Evolutionary conservation across 129 eudicot genomes (phyloP).

Genomic region (Artemisia argyi): DNA sequence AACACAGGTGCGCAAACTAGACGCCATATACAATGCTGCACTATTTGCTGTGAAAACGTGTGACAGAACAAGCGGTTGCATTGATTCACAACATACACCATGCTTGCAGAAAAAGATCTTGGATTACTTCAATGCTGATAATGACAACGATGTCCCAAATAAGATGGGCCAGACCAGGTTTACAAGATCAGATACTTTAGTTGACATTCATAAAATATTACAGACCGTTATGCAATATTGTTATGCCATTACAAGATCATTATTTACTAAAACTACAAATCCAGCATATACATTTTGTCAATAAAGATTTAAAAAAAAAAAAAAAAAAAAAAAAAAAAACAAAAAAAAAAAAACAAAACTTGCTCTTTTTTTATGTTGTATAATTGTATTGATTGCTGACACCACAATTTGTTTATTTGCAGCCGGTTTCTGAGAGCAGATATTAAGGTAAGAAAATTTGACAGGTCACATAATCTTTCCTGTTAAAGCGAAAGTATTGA

Average conservation of each 20-base stretch:
- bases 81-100: constrained; percentile 60
- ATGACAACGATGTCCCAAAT: constrained; percentile 43
- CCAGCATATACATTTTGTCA: neutral
- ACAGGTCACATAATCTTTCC: constrained; percentile 7
- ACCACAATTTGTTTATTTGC: constrained; percentile 35
- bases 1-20: constrained; percentile 67
- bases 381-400: constrained; percentile 17
- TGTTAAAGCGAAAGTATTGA: constrained; percentile 4
- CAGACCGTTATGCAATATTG: neutral
- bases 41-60: constrained; percentile 64
- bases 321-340: no score
- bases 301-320: neutral
- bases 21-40: constrained; percentile 77
- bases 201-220: constrained; percentile 5
- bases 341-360: no score
- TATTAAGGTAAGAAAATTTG: constrained; percentile 61
- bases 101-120: constrained; percentile 74
- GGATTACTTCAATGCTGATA: constrained; percentile 63
- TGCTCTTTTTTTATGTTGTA: neutral
- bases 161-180: constrained; percentile 68
- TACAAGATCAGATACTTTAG: neutral
- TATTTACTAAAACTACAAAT: no score
- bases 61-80: constrained; percentile 62
- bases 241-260: neutral
- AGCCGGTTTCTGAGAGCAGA: constrained; percentile 92